These are phyloP conservation scores for Plasmodium ovale DNA, from an alignment of 169 alveolate species.

Conservation along the genomic window DNA sequence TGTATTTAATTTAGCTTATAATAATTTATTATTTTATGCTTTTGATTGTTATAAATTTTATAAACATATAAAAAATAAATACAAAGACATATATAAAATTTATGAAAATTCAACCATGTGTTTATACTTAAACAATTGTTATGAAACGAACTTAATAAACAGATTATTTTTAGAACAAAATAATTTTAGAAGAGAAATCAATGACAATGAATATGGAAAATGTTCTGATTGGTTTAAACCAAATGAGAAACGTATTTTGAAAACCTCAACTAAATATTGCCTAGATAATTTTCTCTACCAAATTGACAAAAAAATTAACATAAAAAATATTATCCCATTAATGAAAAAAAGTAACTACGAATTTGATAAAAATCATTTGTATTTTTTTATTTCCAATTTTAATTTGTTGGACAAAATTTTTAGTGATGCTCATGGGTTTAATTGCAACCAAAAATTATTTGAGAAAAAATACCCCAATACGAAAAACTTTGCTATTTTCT, in stretches of 20 bases:
- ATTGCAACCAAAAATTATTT: slow-evolving; percentile 33
- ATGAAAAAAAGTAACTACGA: slow-evolving; percentile 57
- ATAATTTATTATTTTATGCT: slow-evolving; percentile 49
- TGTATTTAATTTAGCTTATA: slow-evolving; percentile 30
- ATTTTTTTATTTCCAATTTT: slow-evolving; percentile 39
- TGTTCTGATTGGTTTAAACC: background rate
- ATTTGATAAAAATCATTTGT: slow-evolving; percentile 43
- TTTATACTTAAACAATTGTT: slow-evolving; percentile 33
- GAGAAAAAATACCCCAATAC: slow-evolving; percentile 25
- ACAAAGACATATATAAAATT: slow-evolving; percentile 36
- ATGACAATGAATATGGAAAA: background rate
- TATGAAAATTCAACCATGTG: slow-evolving; percentile 71
- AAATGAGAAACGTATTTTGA: slow-evolving; percentile 51
- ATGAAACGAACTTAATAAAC: slow-evolving; percentile 61
- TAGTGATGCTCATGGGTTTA: slow-evolving; percentile 70
- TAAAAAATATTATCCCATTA: slow-evolving; percentile 50
- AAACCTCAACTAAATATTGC: slow-evolving; percentile 47
- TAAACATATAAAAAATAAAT: slow-evolving; percentile 35
- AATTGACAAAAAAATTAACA: slow-evolving; percentile 42
- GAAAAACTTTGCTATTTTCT: slow-evolving; percentile 53
- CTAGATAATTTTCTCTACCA: slow-evolving; percentile 29
- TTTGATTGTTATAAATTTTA: slow-evolving; percentile 62
- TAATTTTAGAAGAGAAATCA: slow-evolving; percentile 2
- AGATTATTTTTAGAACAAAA: slow-evolving; percentile 43
- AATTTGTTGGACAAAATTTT: slow-evolving; percentile 65